Evolutionary conservation across 2,329 filamentous ascomycete species (phyloP), one percentile per base, ranked within the genome.

Genomic region (Fusarium oxysporum): DNA sequence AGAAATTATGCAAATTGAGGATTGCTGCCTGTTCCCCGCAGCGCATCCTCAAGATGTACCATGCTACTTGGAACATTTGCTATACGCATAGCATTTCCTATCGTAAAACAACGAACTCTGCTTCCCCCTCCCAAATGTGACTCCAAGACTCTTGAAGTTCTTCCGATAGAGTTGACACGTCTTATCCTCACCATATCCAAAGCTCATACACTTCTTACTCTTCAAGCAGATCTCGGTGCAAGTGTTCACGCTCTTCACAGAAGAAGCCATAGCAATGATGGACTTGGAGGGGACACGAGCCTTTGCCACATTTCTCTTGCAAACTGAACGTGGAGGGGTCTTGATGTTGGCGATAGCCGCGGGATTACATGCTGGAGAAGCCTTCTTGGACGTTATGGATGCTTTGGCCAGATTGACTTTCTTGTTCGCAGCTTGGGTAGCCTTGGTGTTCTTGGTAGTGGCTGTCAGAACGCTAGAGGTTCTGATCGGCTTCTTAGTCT

Each of bases 141-240:
- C 25, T 4, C 25, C 16, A 4, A 65, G 63, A 21, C 28, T 28
- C 12, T 66, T 59, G 25, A 66, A 14, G 5, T 23, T 40, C n/a
- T 50, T 65, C 9, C 37, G 32, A 3, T 66, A 66, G 0, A 66
- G 17, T 2, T 44, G 61, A 35, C 63, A 66, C 4, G 28, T 11
- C 7, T 50, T 53, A n/a, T 53, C 33, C 6, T 53, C 50, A 6
- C 19, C 19, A 7, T 53, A 53, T 2, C 38, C 45, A 6, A 70
- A 70, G 11, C 67, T 58, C 14, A 58, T 8, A 21, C 67, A 69
- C 16, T 59, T 40, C 16, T 13, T 32, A 8, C 35, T 69, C 33
- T 69, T 65, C 2, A 59, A 8, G 5, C 65, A 65, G 0, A n/a
- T 43, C 8, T 56, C 25, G 4, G 47, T 54, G 13, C 59, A 70